Base-by-base conservation (phyloP, 116 monocot genomes). In the Zostera marina region DNA sequence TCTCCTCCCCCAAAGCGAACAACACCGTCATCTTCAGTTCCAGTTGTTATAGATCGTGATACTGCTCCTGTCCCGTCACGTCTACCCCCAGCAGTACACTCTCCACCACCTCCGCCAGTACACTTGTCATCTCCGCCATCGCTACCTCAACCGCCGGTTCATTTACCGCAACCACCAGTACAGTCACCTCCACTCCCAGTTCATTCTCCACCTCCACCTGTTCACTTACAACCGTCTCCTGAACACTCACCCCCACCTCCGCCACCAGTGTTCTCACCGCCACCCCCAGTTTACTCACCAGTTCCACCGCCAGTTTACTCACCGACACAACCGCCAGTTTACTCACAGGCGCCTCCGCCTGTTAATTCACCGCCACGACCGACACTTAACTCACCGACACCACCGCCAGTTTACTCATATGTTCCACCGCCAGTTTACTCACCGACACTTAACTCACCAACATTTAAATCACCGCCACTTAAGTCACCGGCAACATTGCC, bases 401-500 rank as follows among this genome's bases (percentile, higher is more conserved):
- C 70, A 7, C 70, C 69, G 16, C 47, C 66, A 4, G 39, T 53
- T 0, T 41, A 52, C n/a, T 41, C 52, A 21, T 10, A 41, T 20
- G 39, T 52, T 2, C 41, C 52, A 22, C 45, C 0, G 3, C n/a
- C 43, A 11, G 12, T 23, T 1, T 11, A 11, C 15, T 11, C 49
- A 1, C 17, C 47, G 1, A 5, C 32, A 1, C 9, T 47, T 0
- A 13, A 43, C 0, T 70, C 51, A 10, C 47, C 32, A 1, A 25
- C 66, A 8, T 52, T 42, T 22, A 3, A 10, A 19, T 66, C 66
- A 4, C 47, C 47, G 7, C 56, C 56, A 22, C 40, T 42, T 0
- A 42, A 11, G 10, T 9, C 2, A 25, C 47, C 66, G 8, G n/a
- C 69, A 13, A 64, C 70, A 7, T 66, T 64, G 16, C 47, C 66